Percentiles rank a stretch among this genome's conserved stretches.
phyloP scores from a whole-genome alignment of 2,329 filamentous ascomycete species.

The Fusarium sublunatum region DNA sequence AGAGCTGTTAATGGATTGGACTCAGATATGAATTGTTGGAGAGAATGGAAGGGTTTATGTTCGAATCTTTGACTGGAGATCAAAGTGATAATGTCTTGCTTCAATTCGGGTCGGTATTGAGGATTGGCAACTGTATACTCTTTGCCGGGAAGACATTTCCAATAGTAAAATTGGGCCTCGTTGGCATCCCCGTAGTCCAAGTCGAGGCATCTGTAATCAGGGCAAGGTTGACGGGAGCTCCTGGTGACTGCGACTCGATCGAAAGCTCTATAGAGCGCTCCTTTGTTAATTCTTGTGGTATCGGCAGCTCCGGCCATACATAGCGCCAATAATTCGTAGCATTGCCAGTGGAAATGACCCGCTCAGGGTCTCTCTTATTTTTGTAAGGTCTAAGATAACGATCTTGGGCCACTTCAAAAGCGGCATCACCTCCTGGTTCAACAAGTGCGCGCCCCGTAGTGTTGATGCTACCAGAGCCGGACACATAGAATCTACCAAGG shows the following conservation, averaged over 20 bases:
- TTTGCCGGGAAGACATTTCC: neutral
- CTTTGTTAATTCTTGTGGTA: neutral
- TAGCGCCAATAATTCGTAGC: neutral
- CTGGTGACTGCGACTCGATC: neutral
- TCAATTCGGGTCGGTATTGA: neutral
- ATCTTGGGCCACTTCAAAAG: neutral
- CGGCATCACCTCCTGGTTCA: neutral
- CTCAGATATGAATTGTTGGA: neutral
- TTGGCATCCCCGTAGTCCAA: neutral
- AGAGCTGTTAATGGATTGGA: neutral
- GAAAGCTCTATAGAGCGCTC: neutral
- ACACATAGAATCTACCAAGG: neutral
- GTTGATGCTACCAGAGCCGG: neutral
- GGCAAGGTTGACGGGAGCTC: too few relatives aligned
- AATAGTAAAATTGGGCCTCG: neutral
- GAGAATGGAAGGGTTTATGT: accelerated
- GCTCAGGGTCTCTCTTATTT: neutral
- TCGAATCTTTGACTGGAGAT: neutral
- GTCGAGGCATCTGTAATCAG: neutral
- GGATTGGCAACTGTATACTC: neutral
- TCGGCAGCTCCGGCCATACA: neutral
- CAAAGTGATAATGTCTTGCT: neutral
- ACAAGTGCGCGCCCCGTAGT: neutral
- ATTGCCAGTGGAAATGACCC: conserved; percentile 2
- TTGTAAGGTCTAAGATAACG: neutral